Conservation (phyloP, 306 rosid genomes). For the Ceratonia siliqua region DNA sequence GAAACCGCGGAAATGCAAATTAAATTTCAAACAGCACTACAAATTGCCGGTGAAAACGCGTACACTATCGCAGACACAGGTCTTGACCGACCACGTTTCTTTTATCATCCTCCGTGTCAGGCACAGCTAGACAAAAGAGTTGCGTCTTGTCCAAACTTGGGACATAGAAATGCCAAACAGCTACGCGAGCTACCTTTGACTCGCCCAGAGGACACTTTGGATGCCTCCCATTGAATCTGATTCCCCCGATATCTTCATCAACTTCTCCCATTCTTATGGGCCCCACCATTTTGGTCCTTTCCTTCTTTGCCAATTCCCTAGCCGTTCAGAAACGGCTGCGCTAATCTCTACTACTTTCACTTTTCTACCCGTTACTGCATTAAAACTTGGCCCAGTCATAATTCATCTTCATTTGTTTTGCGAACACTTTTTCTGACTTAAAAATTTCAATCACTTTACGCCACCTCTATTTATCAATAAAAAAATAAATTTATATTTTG, state of each 20-base stretch:
- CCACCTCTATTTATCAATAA: too few species aligned
- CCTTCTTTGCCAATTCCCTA: background rate
- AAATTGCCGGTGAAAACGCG: background rate
- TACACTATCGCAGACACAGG: too few species aligned
- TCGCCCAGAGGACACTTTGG: background rate
- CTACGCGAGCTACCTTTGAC: constrained; percentile 6
- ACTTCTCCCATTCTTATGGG: background rate
- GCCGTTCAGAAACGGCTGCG: background rate
- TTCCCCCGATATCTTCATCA: background rate
- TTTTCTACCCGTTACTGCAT: background rate
- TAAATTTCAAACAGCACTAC: background rate
- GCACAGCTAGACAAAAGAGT: background rate
- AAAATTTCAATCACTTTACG: too few species aligned
- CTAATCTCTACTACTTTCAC: background rate
- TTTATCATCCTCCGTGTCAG: too few species aligned
- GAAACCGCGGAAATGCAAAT: background rate
- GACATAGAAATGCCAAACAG: background rate
- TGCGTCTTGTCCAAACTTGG: background rate
- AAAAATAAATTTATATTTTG: too few species aligned
- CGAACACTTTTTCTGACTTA: too few species aligned
- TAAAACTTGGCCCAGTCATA: background rate
- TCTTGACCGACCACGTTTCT: too few species aligned
- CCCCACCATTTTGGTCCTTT: constrained; percentile 19
- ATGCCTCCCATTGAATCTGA: constrained; percentile 36
- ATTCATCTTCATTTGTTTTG: background rate